Evolutionary conservation across 208 protist genomes (phyloP).

Genomic region (Trypanosoma congolense): DNA sequence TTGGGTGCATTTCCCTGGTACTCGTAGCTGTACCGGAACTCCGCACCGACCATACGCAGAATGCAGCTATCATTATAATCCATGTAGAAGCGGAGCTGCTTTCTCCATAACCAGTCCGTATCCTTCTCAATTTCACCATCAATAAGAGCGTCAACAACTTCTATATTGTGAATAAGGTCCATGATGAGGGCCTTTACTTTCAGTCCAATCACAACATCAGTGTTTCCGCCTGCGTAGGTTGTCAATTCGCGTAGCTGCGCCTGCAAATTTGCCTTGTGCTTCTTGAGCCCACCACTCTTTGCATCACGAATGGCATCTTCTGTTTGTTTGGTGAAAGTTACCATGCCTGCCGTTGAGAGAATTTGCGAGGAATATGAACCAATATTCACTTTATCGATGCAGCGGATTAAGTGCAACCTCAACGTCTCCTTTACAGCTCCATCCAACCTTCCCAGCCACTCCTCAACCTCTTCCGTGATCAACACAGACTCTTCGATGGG

Average conservation of each 20-base stretch:
- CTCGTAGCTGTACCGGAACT: conserved; percentile 97
- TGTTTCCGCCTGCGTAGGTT: conserved; percentile 77
- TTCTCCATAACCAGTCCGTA: conserved; percentile 94
- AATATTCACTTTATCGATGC: conserved; percentile 83
- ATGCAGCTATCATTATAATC: conserved; percentile 63
- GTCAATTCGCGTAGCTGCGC: conserved; percentile 77
- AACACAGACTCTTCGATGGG: conserved; percentile 85
- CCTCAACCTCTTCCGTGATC: conserved; percentile 93
- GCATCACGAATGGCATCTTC: conserved; percentile 86
- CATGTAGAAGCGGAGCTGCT: conserved; percentile 96
- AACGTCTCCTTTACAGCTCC: conserved; percentile 92
- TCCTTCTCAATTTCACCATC: conserved; percentile 67
- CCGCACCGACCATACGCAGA: conserved; percentile 92
- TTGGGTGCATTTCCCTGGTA: conserved; percentile 98
- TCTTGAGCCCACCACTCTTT: conserved; percentile 63
- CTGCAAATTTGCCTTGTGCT: conserved; percentile 74
- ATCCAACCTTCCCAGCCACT: conserved; percentile 93
- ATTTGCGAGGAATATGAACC: conserved; percentile 93
- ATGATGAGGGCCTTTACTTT: conserved; percentile 97
- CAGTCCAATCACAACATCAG: conserved; percentile 80
- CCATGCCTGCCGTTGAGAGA: conserved; percentile 91
- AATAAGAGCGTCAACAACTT: conserved; percentile 92
- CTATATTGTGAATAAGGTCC: conserved; percentile 98
- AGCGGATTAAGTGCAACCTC: conserved; percentile 66
- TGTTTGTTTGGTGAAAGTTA: conserved; percentile 89